Evolutionary conservation across 176 grass and related monocot genomes (phyloP).

Genomic region (Poa annua): DNA sequence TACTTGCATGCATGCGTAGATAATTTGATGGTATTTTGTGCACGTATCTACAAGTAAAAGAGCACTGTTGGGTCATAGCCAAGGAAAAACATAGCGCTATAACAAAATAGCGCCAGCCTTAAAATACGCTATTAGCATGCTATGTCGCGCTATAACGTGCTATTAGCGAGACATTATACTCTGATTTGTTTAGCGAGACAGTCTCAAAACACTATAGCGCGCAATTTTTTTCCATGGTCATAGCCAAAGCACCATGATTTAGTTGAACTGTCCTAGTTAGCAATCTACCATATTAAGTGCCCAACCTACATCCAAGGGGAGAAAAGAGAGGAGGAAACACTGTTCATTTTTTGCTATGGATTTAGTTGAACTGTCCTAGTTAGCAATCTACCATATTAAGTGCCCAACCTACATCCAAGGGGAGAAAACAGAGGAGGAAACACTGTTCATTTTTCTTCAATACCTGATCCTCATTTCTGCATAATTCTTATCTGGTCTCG

Average conservation of each 20-base stretch:
- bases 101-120: no score
- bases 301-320: background rate
- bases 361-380: background rate
- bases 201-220: no score
- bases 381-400: background rate
- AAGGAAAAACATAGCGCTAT: background rate
- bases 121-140: no score
- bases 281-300: background rate
- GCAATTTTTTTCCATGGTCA: background rate
- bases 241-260: background rate
- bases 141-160: no score
- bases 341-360: background rate
- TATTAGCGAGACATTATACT: no score
- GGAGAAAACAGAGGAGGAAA: slow-evolving; percentile 1
- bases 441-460: background rate
- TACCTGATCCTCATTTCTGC: background rate
- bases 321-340: background rate
- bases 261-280: background rate
- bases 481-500: background rate
- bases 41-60: background rate
- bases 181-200: no score
- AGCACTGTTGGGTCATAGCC: background rate
- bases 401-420: background rate
- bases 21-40: background rate
- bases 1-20: slow-evolving; percentile 25